These are phyloP conservation scores for Solanum chacoense DNA, from an alignment of 305 asterid genomes.

Conservation along the genomic window DNA sequence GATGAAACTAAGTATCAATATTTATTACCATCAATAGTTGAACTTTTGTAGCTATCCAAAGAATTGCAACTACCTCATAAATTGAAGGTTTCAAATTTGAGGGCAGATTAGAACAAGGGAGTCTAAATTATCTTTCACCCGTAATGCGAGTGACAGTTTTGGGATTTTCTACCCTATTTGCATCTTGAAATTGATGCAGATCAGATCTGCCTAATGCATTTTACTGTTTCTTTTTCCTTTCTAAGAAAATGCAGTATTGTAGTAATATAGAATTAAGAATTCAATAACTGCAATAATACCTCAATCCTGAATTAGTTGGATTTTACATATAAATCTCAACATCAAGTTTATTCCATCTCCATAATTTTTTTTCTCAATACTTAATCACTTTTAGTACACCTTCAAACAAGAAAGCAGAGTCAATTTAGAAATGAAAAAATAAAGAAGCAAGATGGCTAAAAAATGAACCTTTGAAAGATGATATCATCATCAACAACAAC, in stretches of 20 bases:
- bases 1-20: background rate
- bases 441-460: background rate
- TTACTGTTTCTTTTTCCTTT: background rate
- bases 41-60: conserved; percentile 32
- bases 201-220: background rate
- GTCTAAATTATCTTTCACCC: conserved; percentile 25
- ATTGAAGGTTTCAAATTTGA: conserved; percentile 45
- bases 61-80: conserved; percentile 51
- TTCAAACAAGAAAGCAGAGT: background rate
- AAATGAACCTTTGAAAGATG: background rate
- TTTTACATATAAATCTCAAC: background rate
- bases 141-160: conserved; percentile 17
- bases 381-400: background rate
- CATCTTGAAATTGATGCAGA: conserved; percentile 28
- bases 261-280: background rate
- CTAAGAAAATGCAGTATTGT: background rate
- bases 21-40: conserved; percentile 37
- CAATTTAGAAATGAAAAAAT: background rate
- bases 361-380: background rate
- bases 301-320: background rate
- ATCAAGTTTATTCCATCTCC: background rate
- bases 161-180: conserved; percentile 19
- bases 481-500: background rate
- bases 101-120: conserved; percentile 26
- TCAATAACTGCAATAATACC: background rate